Base-by-base conservation (phyloP, 441 rosid species). In the Eruca vesicaria region DNA sequence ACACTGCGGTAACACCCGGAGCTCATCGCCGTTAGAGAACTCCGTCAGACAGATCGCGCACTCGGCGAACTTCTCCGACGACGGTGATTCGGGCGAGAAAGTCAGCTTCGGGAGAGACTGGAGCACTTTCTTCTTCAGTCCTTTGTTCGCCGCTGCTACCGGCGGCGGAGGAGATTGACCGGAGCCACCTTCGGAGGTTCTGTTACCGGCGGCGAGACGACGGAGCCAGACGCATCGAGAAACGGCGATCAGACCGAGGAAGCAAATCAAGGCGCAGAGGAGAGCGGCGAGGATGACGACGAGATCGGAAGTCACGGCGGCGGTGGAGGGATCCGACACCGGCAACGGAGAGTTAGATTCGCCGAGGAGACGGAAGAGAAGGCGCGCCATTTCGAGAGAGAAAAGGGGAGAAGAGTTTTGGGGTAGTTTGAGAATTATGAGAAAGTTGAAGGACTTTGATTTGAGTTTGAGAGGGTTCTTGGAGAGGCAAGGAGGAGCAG, bases 161-260 rank as follows among this genome's bases (percentile, higher is more conserved):
- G 82, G 76, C 4, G 84, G 73, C 15, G 43, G 9, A 58, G 73
- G 59, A n/a, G 73, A 32, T 2, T 66, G 82, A 23, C 73, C 69
- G 36, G 50, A 75, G 60, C 16, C 20, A 69, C 16, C 7, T 28
- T 62, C 21, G 59, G 57, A 0, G 16, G 77, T 33, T 68, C 75
- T 62, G 76, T 59, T 68, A 1, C 78, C 68, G 57, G 81, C 73
- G 12, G 84, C 80, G 50, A 84, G 80, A 35, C 94, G 88, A 72
- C 96, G 96, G 57, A 90, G 82, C 90, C 97, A 92, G 67, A 96
- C 91, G 77, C 97, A 92, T 19, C 91, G 86, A 5, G 90, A 90
- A 32, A 88, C 92, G 1, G 90, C 89, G 35, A 90, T 56, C 26
- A 94, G 83, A 16, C 96, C 98, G 28, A 94, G 85, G 5, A 88